Evolutionary conservation across 495 filamentous ascomycete genomes (phyloP).

Genomic region (Halenospora varia): DNA sequence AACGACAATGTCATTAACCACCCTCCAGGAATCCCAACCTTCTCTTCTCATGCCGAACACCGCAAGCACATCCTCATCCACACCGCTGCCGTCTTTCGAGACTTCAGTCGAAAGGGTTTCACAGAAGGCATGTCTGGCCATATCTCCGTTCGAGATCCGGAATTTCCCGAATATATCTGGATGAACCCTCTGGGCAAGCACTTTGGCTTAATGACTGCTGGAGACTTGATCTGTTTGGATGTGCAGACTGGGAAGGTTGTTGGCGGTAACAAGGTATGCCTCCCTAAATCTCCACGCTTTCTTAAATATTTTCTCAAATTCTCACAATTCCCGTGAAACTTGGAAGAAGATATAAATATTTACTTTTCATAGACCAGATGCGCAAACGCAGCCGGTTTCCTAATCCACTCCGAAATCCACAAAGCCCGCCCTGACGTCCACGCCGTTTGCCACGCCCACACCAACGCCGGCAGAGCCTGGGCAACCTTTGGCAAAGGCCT

Average conservation of each 20-base stretch:
- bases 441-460: conserved; percentile 54
- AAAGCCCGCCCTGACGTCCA: conserved; percentile 48
- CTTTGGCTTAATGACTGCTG: conserved; percentile 48
- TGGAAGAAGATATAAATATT: not conserved
- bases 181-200: conserved; percentile 54
- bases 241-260: conserved; percentile 46
- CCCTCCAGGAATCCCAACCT: conserved; percentile 36
- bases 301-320: not conserved
- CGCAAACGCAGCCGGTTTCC: conserved; percentile 65
- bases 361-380: conserved; percentile 22
- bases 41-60: conserved; percentile 34
- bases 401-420: conserved; percentile 60
- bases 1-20: too few relatives aligned
- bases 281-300: not conserved
- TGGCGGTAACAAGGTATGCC: conserved; percentile 40
- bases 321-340: too few relatives aligned
- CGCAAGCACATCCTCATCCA: conserved; percentile 42
- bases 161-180: conserved; percentile 59
- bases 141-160: conserved; percentile 61
- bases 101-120: conserved; percentile 50
- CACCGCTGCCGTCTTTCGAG: conserved; percentile 48
- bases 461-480: conserved; percentile 48
- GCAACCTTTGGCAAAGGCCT: conserved; percentile 47
- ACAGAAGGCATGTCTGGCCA: conserved; percentile 64
- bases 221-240: conserved; percentile 53